Percentiles rank a stretch among this genome's conserved stretches.
Evolutionary conservation across 495 filamentous ascomycete genomes (phyloP).

Genomic region (Trichoderma orchidacearum): DNA sequence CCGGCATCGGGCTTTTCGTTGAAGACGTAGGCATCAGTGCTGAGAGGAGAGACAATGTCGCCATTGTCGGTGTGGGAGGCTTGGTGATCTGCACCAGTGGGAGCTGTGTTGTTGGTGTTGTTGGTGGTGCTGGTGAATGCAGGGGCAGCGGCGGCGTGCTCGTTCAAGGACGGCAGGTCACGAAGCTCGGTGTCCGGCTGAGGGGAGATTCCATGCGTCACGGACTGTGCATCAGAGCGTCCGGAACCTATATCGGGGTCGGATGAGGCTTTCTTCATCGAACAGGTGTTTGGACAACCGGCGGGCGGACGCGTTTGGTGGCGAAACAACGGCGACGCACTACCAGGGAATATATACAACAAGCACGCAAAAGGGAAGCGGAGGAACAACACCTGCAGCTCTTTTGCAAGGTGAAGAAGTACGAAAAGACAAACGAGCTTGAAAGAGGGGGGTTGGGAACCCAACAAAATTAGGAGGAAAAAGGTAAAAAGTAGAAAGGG

Average conservation of each 20-base stretch:
- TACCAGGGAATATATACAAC: no score
- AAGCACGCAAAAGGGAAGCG: no score
- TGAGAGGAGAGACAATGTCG: background rate
- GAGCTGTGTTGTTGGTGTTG: background rate
- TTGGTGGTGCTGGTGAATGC: background rate
- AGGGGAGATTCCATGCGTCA: slow-evolving; percentile 38
- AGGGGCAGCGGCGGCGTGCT: slow-evolving; percentile 5
- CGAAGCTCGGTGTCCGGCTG: slow-evolving; percentile 4
- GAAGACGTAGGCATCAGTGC: background rate
- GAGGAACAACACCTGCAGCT: no score
- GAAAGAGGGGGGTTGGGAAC: no score
- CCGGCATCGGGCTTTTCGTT: background rate
- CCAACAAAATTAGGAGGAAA: no score
- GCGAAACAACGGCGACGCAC: background rate
- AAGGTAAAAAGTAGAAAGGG: no score
- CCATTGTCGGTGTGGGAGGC: background rate
- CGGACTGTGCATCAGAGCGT: slow-evolving; percentile 39
- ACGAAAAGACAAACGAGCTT: no score
- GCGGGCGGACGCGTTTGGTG: background rate
- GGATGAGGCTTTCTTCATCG: slow-evolving; percentile 54
- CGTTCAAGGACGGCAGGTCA: slow-evolving; percentile 17
- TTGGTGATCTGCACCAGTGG: background rate
- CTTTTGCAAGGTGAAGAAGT: no score
- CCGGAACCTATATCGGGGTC: slow-evolving; percentile 40
- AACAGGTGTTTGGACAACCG: slow-evolving; percentile 11